Conservation (phyloP, 2,329 filamentous ascomycete species). For the Chrysoporthe cubensis region DNA sequence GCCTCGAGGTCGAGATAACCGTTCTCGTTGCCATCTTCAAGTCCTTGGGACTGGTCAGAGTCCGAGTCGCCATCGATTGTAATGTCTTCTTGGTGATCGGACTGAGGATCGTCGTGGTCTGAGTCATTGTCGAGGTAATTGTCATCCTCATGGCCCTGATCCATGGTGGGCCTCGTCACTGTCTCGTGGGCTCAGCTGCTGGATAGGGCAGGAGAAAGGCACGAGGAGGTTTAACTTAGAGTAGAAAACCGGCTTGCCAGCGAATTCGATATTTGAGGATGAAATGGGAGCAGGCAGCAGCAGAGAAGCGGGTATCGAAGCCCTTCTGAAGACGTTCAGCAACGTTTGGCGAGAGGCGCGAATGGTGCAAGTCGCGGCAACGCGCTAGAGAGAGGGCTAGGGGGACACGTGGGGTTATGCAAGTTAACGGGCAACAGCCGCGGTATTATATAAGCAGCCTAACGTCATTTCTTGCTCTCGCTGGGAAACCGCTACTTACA, state of each 20-base stretch:
- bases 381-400: too few relatives aligned
- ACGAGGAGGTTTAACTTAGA: background rate
- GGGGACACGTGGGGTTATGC: too few relatives aligned
- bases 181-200: conserved; percentile 2
- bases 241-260: background rate
- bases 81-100: background rate
- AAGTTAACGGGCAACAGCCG: too few relatives aligned
- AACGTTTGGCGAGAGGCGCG: too few relatives aligned
- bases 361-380: too few relatives aligned
- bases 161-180: background rate
- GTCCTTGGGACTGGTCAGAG: background rate
- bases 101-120: background rate
- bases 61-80: background rate
- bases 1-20: conserved; percentile 25
- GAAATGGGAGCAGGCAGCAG: background rate
- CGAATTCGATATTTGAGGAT: background rate
- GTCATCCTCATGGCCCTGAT: background rate
- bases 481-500: too few relatives aligned
- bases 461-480: too few relatives aligned
- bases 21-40: background rate
- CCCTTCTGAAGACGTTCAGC: too few relatives aligned
- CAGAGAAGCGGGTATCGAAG: background rate
- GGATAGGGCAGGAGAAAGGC: background rate
- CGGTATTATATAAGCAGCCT: too few relatives aligned
- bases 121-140: background rate